Conservation (phyloP, 805 yeast species). For the Ascoidea rubescens region DNA sequence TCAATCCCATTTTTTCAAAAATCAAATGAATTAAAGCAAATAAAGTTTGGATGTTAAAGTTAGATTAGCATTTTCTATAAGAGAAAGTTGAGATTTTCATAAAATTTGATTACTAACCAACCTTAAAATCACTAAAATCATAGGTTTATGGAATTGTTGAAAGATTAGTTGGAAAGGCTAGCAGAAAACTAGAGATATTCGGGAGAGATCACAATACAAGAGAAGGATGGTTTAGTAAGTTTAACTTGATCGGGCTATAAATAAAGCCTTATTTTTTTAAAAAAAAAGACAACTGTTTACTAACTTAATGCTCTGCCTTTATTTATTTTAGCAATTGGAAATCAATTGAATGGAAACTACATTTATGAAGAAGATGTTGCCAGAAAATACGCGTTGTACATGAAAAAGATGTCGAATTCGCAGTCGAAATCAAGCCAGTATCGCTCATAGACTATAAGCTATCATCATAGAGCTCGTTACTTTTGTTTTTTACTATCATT, state of each 20-base stretch:
- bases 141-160: conserved; percentile 69
- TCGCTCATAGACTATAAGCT: too few relatives aligned
- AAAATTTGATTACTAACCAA: not conserved
- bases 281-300: conserved; percentile 4
- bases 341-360: conserved; percentile 50
- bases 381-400: conserved; percentile 21
- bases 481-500: too few relatives aligned
- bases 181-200: conserved; percentile 76
- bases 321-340: conserved; percentile 42
- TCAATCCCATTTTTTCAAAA: too few relatives aligned
- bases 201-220: conserved; percentile 79
- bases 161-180: conserved; percentile 61
- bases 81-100: too few relatives aligned
- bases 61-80: too few relatives aligned
- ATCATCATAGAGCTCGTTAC: too few relatives aligned
- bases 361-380: conserved; percentile 46
- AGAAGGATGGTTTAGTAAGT: conserved; percentile 73
- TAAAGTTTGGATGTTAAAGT: too few relatives aligned
- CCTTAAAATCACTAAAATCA: too few relatives aligned
- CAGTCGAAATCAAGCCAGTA: too few relatives aligned
- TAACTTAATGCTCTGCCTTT: not conserved
- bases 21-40: too few relatives aligned
- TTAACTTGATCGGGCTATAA: not conserved
- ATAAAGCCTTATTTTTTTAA: not conserved
- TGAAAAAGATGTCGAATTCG: not conserved